Conservation (phyloP, 2,329 filamentous ascomycete species). For the Penicillium sp. region DNA sequence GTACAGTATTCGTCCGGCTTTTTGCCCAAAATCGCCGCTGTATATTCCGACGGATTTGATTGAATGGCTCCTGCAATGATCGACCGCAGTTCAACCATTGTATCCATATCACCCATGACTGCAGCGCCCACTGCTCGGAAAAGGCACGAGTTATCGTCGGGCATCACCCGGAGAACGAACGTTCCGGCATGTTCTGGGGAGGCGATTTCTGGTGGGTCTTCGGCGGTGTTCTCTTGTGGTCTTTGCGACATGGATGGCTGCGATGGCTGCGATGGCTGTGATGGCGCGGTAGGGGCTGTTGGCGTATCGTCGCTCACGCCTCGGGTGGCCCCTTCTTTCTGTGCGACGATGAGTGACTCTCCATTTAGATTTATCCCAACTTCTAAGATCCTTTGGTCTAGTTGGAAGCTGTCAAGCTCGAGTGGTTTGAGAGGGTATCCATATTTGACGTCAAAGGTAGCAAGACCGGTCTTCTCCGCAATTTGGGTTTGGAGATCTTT, state of each 20-base stretch:
- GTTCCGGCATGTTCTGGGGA: slow-evolving; percentile 58
- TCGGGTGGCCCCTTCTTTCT: slow-evolving; percentile 38
- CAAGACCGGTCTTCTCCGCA: slow-evolving; percentile 62
- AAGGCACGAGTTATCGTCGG: slow-evolving; percentile 92
- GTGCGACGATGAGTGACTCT: slow-evolving; percentile 66
- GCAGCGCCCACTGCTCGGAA: slow-evolving; percentile 85
- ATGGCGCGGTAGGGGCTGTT: neutral
- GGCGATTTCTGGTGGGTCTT: slow-evolving; percentile 62
- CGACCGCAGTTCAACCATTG: slow-evolving; percentile 70
- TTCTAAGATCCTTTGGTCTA: slow-evolving; percentile 52
- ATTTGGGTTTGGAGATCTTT: slow-evolving; percentile 44
- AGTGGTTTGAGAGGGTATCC: slow-evolving; percentile 73
- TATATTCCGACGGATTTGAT: slow-evolving; percentile 69
- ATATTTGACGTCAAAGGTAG: slow-evolving; percentile 74
- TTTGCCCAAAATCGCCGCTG: slow-evolving; percentile 72
- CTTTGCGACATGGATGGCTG: slow-evolving; percentile 45
- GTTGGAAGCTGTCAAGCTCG: slow-evolving; percentile 56
- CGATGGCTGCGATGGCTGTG: slow-evolving; percentile 1
- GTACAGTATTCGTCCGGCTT: slow-evolving; percentile 73
- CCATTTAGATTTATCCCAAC: slow-evolving; percentile 64
- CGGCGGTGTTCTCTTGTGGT: slow-evolving; percentile 43
- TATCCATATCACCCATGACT: slow-evolving; percentile 66
- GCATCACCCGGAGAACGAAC: slow-evolving; percentile 84
- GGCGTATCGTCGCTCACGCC: neutral
- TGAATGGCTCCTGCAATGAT: slow-evolving; percentile 79